Evolutionary conservation across 1,139 yeast species (phyloP), one percentile per base, ranked within the genome.

Genomic region (Pichia sp.): DNA sequence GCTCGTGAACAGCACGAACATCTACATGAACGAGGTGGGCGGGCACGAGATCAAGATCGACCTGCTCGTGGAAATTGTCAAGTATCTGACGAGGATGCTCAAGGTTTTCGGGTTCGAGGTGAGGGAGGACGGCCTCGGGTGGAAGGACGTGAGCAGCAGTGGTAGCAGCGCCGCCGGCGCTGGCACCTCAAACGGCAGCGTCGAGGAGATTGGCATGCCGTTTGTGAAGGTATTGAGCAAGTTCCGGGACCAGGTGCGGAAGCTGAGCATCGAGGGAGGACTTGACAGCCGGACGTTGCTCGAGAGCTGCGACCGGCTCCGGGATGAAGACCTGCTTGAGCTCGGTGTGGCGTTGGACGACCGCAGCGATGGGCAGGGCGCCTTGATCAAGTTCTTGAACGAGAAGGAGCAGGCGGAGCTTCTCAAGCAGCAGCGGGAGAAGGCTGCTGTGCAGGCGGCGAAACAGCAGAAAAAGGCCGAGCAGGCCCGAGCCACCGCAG

Each of bases 261-360:
- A 73, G 34, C 72, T 82, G 62, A 95, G 97, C 5, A 90, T 89
- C 61, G 74, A 75, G 13, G 83, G 84, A n/a, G 30, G 19, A 66
- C 83, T 79, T 0, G 82, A 81, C 38, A 72, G 75, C 55, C 49
- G 55, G 53, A 71, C 51, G 82, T 77, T 90, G 56, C 75, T 93
- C 55, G 72, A 74, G 16, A 75, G 82, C 5, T 78, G 86, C 53
- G 93, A 86, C 66, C 68, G 67, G 13, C 66, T 86, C 8, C 77
- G 93, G 60, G 82, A 83, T 61, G 69, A 70, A 15, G 95, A 87
- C 49, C 74, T 93, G 62, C 73, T 90, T 56, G 78, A 81, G 31
- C 73, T 90, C 58, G 95, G 95, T 30, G 87, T 93, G 36, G 83
- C 95, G 0, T 75, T 93, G 52, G 98, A 93, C 69, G 99, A 93